These are phyloP conservation scores for Ogataea pini DNA, from an alignment of 805 yeast species.

Conservation along the genomic window DNA sequence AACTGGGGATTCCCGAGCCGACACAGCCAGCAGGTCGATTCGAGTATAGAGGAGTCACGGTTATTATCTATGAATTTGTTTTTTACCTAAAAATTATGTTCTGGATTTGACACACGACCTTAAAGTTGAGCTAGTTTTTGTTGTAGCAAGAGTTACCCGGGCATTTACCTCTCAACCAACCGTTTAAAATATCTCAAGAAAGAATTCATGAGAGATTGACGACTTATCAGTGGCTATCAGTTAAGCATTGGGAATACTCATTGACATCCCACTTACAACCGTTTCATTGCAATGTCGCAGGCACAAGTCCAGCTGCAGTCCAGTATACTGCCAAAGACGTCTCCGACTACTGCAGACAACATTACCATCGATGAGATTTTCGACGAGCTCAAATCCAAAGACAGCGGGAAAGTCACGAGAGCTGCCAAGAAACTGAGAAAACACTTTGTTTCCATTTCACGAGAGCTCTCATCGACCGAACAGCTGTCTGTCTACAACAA, in stretches of 20 bases:
- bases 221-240: background rate
- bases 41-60: no score
- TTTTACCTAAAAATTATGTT: background rate
- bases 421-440: conserved; percentile 74
- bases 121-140: background rate
- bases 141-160: background rate
- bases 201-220: background rate
- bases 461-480: conserved; percentile 75
- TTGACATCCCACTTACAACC: background rate
- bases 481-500: conserved; percentile 79
- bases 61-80: background rate
- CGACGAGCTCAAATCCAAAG: conserved; percentile 46
- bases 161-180: background rate
- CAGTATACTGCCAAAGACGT: conserved; percentile 1
- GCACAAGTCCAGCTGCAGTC: conserved; percentile 12
- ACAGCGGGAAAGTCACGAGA: conserved; percentile 43
- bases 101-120: background rate
- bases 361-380: conserved; percentile 48
- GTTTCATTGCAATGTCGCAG: conserved; percentile 14
- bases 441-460: conserved; percentile 68
- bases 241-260: background rate
- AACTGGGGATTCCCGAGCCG: no score
- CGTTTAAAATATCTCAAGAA: background rate
- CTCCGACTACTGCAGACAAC: conserved; percentile 30
- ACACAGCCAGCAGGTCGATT: no score